A percentile compares a stretch with the other conserved stretches of the same genome.
Conservation (phyloP, 2,329 filamentous ascomycete species). For the Scedosporium aurantiacum region DNA sequence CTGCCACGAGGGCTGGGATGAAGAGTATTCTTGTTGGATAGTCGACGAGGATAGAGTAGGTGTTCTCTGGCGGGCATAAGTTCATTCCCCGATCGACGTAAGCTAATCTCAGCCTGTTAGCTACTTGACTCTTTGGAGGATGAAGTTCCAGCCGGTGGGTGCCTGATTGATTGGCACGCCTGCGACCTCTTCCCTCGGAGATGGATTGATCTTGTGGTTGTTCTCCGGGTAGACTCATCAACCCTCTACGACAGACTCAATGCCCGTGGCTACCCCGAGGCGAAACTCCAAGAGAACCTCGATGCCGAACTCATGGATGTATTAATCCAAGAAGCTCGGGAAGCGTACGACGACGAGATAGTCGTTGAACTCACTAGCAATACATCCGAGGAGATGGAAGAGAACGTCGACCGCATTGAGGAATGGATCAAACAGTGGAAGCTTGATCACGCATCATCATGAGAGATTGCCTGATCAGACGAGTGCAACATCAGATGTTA, state of each 20-base stretch:
- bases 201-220: conserved; percentile 92
- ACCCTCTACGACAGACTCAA: conserved; percentile 76
- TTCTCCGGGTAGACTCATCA: conserved; percentile 70
- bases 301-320: conserved; percentile 98
- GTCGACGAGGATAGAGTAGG: conserved; percentile 91
- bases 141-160: conserved; percentile 66
- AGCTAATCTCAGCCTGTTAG: conserved; percentile 25
- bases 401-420: conserved; percentile 74
- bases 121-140: conserved; percentile 83
- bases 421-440: conserved; percentile 77
- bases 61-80: not conserved
- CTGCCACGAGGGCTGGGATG: conserved; percentile 81
- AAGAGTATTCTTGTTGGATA: conserved; percentile 77
- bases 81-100: not conserved
- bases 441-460: conserved; percentile 1
- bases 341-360: conserved; percentile 76
- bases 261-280: conserved; percentile 70
- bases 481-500: too few species aligned
- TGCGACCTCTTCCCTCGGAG: conserved; percentile 89
- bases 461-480: too few species aligned
- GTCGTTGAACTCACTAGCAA: conserved; percentile 84
- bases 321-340: conserved; percentile 76
- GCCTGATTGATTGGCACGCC: conserved; percentile 94
- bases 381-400: conserved; percentile 72
- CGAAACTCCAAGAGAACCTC: conserved; percentile 89